These are phyloP conservation scores for Tuber calosporum DNA, from an alignment of 495 filamentous ascomycete genomes.

Conservation along the genomic window DNA sequence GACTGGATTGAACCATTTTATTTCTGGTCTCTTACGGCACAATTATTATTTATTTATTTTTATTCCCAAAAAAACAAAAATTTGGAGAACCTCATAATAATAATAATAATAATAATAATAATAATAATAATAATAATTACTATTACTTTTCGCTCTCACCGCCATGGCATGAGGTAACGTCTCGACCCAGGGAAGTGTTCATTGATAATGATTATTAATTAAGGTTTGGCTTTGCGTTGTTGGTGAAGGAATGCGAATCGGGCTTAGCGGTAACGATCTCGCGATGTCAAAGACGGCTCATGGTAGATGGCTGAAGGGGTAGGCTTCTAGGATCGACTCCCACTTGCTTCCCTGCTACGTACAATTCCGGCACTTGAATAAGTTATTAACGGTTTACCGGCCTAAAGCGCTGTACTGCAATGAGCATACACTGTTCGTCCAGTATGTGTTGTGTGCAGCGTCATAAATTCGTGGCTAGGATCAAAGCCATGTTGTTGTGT, in stretches of 20 bases:
- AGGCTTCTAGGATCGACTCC: background rate
- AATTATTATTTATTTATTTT: background rate
- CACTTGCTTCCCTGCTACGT: background rate
- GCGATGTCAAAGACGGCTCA: background rate
- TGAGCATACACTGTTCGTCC: background rate
- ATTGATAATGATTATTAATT: background rate
- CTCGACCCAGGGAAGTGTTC: background rate
- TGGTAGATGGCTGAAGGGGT: background rate
- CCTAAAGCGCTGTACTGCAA: background rate
- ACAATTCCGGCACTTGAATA: background rate
- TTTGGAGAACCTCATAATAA: background rate
- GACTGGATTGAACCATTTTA: background rate
- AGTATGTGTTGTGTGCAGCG: background rate
- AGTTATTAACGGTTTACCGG: background rate
- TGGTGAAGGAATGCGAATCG: background rate
- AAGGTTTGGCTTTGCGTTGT: background rate
- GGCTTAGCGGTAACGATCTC: background rate
- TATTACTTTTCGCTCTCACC: background rate
- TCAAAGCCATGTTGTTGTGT: background rate
- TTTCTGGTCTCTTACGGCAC: background rate
- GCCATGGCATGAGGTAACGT: background rate
- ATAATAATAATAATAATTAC: too few species aligned
- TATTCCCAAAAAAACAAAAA: background rate
- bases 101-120: too few species aligned
- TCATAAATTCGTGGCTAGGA: background rate